Conservation (phyloP, 345 rosid genomes). For the Sisymbrium irio region DNA sequence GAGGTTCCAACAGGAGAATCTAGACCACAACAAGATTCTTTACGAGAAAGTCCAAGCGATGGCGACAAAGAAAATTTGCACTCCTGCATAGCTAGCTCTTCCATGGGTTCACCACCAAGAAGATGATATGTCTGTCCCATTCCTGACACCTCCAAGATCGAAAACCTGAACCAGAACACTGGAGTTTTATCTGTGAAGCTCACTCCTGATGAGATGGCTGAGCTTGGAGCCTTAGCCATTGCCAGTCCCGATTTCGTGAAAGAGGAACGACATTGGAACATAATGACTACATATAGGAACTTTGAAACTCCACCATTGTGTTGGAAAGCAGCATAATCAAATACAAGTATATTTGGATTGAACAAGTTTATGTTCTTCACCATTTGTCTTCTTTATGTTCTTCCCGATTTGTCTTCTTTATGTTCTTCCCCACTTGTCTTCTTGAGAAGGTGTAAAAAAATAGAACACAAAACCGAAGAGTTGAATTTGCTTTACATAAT, state of each 20-base stretch:
- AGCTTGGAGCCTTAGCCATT: slow-evolving; percentile 50
- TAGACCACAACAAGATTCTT: neutral
- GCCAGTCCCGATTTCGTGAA: slow-evolving; percentile 41
- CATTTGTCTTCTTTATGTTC: too few relatives aligned
- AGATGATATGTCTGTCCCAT: neutral
- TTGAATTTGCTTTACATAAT: too few relatives aligned
- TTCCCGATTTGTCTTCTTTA: too few relatives aligned
- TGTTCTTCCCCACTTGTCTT: too few relatives aligned
- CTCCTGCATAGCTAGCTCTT: neutral
- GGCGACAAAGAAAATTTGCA: neutral
- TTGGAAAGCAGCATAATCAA: slow-evolving; percentile 34
- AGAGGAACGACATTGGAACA: slow-evolving; percentile 28
- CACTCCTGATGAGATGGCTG: slow-evolving; percentile 45
- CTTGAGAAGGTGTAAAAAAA: too few relatives aligned
- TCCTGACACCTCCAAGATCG: neutral
- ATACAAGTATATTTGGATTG: too few relatives aligned
- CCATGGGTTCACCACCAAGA: neutral
- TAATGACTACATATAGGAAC: slow-evolving; percentile 24
- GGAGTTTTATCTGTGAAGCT: slow-evolving; percentile 38
- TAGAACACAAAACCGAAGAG: too few relatives aligned
- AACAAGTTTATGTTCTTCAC: too few relatives aligned
- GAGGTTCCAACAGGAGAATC: neutral
- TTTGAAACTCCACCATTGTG: slow-evolving; percentile 54
- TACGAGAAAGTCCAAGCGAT: neutral
- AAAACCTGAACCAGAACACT: neutral